Base-by-base conservation (phyloP, 306 rosid species). In the Neltuma alba region DNA sequence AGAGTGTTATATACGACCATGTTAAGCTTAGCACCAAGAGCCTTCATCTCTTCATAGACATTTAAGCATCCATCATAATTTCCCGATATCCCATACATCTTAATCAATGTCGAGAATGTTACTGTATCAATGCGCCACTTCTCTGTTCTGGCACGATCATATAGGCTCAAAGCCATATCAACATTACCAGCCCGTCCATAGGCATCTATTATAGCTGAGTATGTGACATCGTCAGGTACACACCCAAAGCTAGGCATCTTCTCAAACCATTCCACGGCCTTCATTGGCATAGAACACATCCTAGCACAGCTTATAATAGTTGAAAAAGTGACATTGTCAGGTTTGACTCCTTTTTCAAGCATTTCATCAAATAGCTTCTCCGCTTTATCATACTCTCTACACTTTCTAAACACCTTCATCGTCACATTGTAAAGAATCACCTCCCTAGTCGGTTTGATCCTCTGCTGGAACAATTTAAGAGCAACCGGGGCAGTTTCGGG, bases 201-300 rank as follows among this genome's bases (percentile, higher is more conserved):
- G 45, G 90, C 89, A 79, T 84, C 91, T 21, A 92, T 91, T 88
- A 94, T 85, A 25, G 89, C 80, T 14, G 93, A 87, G 67, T 68
- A 91, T 8, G 94, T 72, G 48, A 83, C 87, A 41, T 83, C 86
- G 82, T 91, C 92, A 0, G 91, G 97, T 74, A 80, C 89, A 80
- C 91, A 87, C 30, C 84, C 87, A 45, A 83, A 92, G 79, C 73
- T 80, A 14, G 85, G 80, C 97, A 91, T 94, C 87, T 81, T 92
- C 82, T 91, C 97, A 88, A 92, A 94, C 93, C 81, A 94, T 80
- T 89, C 88, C 37, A 94, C 95, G 67, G 95, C 97, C 85, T 83
- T 91, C 61, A 76, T 72, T 1, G 91, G 91, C 77, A 86, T 60
- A 27, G 66, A 77, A 58, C 85, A 82, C 74, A 84, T 14, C 79